A percentile compares a stretch with the other conserved stretches of the same genome.
Evolutionary conservation across 1,284 basidiomycete genomes (phyloP).

Genomic region (Sphagnurus paluster): DNA sequence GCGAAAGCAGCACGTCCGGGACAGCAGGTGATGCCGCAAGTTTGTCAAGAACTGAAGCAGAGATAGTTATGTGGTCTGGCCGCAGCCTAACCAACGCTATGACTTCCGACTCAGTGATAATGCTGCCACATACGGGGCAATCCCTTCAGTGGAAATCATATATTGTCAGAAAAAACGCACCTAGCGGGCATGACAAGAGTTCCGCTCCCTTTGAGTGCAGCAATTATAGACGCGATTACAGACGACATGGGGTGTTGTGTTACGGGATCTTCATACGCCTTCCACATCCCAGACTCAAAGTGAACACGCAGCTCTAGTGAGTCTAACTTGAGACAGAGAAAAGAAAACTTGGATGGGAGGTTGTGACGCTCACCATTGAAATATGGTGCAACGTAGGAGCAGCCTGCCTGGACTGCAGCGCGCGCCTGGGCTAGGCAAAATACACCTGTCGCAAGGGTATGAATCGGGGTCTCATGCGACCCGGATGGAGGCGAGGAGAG

Average conservation of each 20-base stretch:
- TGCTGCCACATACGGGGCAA: conserved; percentile 26
- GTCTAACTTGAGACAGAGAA: not conserved
- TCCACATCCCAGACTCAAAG: conserved; percentile 42
- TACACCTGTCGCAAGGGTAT: conserved; percentile 48
- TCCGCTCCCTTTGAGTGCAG: conserved; percentile 38
- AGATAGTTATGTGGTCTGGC: conserved; percentile 48
- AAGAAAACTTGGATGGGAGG: not conserved
- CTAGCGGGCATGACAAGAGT: conserved; percentile 55
- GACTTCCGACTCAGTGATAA: conserved; percentile 44
- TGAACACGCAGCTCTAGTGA: conserved; percentile 45
- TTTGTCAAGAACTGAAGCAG: conserved; percentile 42
- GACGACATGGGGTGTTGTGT: conserved; percentile 43
- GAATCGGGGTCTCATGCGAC: conserved; percentile 45
- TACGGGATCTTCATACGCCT: conserved; percentile 39
- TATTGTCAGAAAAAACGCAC: conserved; percentile 23
- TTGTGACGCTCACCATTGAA: conserved; percentile 6
- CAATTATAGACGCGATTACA: conserved; percentile 39
- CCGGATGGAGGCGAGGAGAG: too few relatives aligned
- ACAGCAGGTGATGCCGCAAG: conserved; percentile 33
- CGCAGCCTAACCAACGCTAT: conserved; percentile 41
- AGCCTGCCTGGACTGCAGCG: conserved; percentile 47
- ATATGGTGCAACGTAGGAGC: conserved; percentile 29
- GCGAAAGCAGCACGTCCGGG: conserved; percentile 14
- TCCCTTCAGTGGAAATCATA: not conserved
- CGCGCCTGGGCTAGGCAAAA: conserved; percentile 49